phyloP scores from a whole-genome alignment of 2,329 filamentous ascomycete genomes.

The Hymenoscyphus linearis region DNA sequence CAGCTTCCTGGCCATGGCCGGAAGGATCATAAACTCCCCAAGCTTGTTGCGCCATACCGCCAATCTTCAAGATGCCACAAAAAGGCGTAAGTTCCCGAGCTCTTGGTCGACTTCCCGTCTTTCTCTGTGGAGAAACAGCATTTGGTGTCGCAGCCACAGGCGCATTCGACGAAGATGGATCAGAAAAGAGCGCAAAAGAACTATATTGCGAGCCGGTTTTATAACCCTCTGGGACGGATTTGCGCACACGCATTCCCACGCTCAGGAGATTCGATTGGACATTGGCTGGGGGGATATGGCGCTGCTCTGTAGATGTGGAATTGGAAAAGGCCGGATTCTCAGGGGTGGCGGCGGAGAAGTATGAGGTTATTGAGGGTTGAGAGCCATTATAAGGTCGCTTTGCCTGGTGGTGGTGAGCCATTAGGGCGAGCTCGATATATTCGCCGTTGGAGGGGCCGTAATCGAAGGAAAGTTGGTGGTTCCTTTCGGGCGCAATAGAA shows the following conservation, averaged over 20 bases:
- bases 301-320: conserved; percentile 31
- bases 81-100: conserved; percentile 68
- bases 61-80: conserved; percentile 73
- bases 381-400: conserved; percentile 61
- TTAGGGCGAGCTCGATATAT: conserved; percentile 7
- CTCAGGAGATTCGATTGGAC: conserved; percentile 79
- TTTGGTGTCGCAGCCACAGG: conserved; percentile 14
- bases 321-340: conserved; percentile 15
- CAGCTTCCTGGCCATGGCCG: conserved; percentile 36
- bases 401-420: conserved; percentile 27
- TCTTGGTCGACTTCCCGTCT: conserved; percentile 24
- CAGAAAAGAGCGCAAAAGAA: conserved; percentile 49
- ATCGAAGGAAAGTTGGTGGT: not conserved
- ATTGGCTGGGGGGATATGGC: conserved; percentile 39
- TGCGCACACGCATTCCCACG: conserved; percentile 92
- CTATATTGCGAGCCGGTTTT: conserved; percentile 58
- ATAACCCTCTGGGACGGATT: conserved; percentile 90
- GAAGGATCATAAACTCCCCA: conserved; percentile 16
- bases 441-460: not conserved
- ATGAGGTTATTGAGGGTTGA: conserved; percentile 54
- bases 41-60: conserved; percentile 53
- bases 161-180: conserved; percentile 17
- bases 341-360: conserved; percentile 40
- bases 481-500: not conserved
- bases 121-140: not conserved